phyloP scores from a whole-genome alignment of 768 basidiomycete genomes.

The Hemileccinum impolitum region DNA sequence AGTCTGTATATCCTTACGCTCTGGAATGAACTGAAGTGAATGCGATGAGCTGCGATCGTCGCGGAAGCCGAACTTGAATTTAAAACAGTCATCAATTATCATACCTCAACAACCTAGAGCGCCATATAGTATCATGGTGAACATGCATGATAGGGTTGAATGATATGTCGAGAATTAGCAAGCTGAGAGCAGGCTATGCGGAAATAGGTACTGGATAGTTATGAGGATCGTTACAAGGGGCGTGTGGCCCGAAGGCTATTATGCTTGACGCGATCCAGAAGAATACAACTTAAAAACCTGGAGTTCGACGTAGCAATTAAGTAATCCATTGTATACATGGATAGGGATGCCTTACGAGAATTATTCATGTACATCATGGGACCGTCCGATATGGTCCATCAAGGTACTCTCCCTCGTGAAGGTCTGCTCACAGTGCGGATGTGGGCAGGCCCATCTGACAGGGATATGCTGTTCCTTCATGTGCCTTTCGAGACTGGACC shows the following conservation, averaged over 20 bases:
- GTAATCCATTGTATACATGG: neutral
- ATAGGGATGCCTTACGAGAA: neutral
- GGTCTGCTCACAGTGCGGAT: neutral
- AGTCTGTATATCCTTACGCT: neutral
- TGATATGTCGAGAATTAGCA: neutral
- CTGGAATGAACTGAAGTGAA: neutral
- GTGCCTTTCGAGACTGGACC: slow-evolving; percentile 10
- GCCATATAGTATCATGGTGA: neutral
- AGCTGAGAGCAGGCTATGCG: neutral
- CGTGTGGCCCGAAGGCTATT: neutral
- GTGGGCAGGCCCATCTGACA: slow-evolving; percentile 9
- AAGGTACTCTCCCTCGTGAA: slow-evolving; percentile 8
- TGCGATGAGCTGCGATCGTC: neutral
- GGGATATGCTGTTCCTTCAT: slow-evolving; percentile 10
- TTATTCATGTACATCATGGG: neutral
- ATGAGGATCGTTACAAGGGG: neutral
- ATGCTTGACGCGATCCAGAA: neutral
- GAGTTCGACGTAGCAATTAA: neutral
- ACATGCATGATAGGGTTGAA: neutral
- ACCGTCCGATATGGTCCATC: neutral
- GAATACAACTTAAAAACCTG: neutral
- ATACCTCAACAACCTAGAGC: slow-evolving; percentile 6
- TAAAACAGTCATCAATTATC: neutral
- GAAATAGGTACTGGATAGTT: neutral
- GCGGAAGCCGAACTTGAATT: neutral